phyloP scores from a whole-genome alignment of 306 rosid genomes.

The Prunus padus region DNA sequence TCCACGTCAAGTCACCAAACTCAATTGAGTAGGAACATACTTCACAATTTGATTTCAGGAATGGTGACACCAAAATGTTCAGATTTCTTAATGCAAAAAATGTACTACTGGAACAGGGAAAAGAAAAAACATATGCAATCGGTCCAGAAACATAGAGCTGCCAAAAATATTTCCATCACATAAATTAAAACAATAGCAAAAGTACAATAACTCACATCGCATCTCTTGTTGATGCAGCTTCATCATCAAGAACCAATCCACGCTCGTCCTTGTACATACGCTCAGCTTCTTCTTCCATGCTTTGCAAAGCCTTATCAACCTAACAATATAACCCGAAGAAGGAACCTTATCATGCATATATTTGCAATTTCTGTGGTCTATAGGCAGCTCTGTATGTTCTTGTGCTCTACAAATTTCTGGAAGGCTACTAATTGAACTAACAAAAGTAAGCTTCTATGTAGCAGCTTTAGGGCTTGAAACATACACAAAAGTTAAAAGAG shows the following conservation, averaged over 20 bases:
- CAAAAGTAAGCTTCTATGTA: background rate
- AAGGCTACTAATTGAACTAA: background rate
- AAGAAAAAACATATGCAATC: background rate
- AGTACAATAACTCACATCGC: slow-evolving; percentile 68
- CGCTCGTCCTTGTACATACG: slow-evolving; percentile 90
- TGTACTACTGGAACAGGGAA: background rate
- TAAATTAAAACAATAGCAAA: slow-evolving; percentile 6
- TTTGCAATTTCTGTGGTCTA: background rate
- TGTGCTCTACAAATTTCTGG: background rate
- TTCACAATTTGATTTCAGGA: background rate
- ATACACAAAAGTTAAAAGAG: background rate
- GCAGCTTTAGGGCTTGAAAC: background rate
- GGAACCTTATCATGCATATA: background rate
- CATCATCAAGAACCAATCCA: slow-evolving; percentile 80
- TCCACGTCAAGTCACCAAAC: background rate
- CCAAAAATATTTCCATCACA: background rate
- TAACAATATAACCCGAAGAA: slow-evolving; percentile 27
- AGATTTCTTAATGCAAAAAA: background rate
- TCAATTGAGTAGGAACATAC: background rate
- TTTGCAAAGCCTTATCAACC: slow-evolving; percentile 90
- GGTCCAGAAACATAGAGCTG: background rate
- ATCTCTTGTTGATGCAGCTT: slow-evolving; percentile 96
- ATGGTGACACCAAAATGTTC: background rate
- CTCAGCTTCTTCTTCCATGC: slow-evolving; percentile 94
- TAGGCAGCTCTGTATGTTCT: background rate